phyloP scores from a whole-genome alignment of 2,329 filamentous ascomycete genomes.

The Coleophoma eucalyptorum region DNA sequence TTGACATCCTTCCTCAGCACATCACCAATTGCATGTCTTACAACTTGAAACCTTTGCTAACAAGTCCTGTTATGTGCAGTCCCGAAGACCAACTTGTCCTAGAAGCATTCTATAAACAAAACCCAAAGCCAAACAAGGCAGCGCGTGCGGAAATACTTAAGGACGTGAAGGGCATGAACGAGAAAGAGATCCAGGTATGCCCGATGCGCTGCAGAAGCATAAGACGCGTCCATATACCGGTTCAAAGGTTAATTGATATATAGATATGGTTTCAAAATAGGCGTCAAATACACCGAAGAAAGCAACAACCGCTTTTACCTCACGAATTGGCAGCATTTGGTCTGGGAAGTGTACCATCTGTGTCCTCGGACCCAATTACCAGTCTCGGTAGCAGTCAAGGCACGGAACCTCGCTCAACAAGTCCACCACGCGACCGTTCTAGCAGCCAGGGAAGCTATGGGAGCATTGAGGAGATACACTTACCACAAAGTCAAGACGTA shows the following conservation, averaged over 20 bases:
- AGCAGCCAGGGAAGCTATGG: conserved; percentile 8
- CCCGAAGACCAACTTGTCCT: conserved; percentile 86
- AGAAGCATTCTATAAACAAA: conserved; percentile 78
- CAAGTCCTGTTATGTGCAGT: conserved; percentile 37
- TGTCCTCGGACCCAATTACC: conserved; percentile 24
- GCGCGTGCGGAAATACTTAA: conserved; percentile 80
- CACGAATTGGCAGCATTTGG: conserved; percentile 67
- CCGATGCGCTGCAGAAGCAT: conserved; percentile 8
- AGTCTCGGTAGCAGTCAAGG: conserved; percentile 17
- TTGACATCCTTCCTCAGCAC: background rate
- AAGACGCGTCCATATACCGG: conserved; percentile 9
- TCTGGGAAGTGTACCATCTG: conserved; percentile 35
- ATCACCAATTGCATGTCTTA: background rate
- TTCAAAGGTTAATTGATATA: background rate
- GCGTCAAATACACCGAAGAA: conserved; percentile 86
- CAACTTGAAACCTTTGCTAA: background rate
- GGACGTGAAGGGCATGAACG: conserved; percentile 75
- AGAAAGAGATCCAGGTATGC: conserved; percentile 93
- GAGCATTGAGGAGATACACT: conserved; percentile 5
- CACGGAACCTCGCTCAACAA: conserved; percentile 8
- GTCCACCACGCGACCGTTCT: conserved; percentile 8
- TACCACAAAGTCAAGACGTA: background rate
- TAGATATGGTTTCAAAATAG: conserved; percentile 99
- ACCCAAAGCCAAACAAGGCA: conserved; percentile 88
- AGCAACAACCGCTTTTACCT: conserved; percentile 76